Evolutionary conservation across 2,329 filamentous ascomycete species (phyloP).

Genomic region (Aspergillus nomiae): DNA sequence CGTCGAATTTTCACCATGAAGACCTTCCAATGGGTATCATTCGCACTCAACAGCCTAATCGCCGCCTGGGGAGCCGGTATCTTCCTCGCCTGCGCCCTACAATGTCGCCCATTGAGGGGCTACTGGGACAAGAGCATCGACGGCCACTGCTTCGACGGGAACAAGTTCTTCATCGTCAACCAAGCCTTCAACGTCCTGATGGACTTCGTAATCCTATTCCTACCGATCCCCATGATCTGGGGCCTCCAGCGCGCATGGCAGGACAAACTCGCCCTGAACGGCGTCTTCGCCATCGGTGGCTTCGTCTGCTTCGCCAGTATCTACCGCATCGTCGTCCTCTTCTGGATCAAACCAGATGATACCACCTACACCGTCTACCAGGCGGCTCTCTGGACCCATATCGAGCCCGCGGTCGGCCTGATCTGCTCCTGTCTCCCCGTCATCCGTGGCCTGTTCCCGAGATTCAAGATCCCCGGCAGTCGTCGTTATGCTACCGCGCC

Average conservation of each 20-base stretch:
- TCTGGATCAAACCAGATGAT: slow-evolving; percentile 31
- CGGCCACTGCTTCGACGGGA: slow-evolving; percentile 30
- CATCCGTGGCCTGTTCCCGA: slow-evolving; percentile 36
- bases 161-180: slow-evolving; percentile 35
- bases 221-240: slow-evolving; percentile 40
- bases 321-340: slow-evolving; percentile 39
- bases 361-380: slow-evolving; percentile 38
- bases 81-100: slow-evolving; percentile 34
- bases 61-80: slow-evolving; percentile 31
- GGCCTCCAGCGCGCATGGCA: slow-evolving; percentile 36
- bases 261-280: slow-evolving; percentile 37
- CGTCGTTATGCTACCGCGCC: slow-evolving; percentile 25
- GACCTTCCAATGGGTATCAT: slow-evolving; percentile 28
- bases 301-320: slow-evolving; percentile 41
- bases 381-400: slow-evolving; percentile 38
- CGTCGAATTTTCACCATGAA: slow-evolving; percentile 35
- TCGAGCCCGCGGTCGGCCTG: slow-evolving; percentile 37
- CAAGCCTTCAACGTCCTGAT: slow-evolving; percentile 37
- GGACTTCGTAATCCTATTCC: slow-evolving; percentile 34
- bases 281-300: slow-evolving; percentile 33
- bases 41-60: slow-evolving; percentile 32
- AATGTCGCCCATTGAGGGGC: slow-evolving; percentile 32
- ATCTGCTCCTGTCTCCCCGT: slow-evolving; percentile 39
- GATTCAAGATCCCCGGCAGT: slow-evolving; percentile 24
- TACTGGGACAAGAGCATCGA: slow-evolving; percentile 33